phyloP scores from a whole-genome alignment of 1,284 basidiomycete genomes.

The Pseudomicrostroma phylloplanum region DNA sequence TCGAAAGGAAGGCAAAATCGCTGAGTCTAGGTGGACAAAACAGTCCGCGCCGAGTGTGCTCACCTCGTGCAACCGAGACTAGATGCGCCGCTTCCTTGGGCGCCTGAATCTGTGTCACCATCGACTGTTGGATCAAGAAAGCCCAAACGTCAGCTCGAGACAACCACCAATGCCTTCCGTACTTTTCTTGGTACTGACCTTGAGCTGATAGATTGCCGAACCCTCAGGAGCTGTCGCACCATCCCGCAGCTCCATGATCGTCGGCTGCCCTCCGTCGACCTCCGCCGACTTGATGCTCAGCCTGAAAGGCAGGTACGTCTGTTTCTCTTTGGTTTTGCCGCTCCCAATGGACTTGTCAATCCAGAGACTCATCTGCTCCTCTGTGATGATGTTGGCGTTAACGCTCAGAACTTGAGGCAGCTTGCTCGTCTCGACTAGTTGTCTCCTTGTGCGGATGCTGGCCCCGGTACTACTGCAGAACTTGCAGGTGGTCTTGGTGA shows the following conservation, averaged over 20 bases:
- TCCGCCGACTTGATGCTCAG: background rate
- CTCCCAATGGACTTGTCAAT: constrained; percentile 39
- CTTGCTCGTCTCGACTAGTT: constrained; percentile 55
- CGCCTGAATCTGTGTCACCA: constrained; percentile 75
- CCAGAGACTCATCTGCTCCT: constrained; percentile 74
- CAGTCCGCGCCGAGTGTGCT: constrained; percentile 5
- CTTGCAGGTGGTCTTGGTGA: constrained; percentile 77
- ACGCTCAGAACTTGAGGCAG: constrained; percentile 81
- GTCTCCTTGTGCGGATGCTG: constrained; percentile 66
- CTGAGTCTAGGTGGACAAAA: background rate
- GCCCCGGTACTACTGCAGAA: constrained; percentile 68
- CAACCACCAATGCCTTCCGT: too few species aligned
- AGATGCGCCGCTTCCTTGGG: constrained; percentile 76
- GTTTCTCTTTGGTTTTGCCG: background rate
- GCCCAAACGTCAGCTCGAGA: too few species aligned
- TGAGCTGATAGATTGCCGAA: constrained; percentile 55
- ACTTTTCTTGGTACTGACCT: background rate
- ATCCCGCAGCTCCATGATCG: background rate
- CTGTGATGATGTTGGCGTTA: constrained; percentile 73
- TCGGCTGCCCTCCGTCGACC: background rate
- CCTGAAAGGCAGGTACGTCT: constrained; percentile 25
- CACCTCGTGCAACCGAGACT: constrained; percentile 17
- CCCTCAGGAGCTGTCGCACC: constrained; percentile 1
- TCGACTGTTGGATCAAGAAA: constrained; percentile 41
- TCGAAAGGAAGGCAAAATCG: too few species aligned